Evolutionary conservation across 768 basidiomycete species (phyloP).

Genomic region (Mycena pura): DNA sequence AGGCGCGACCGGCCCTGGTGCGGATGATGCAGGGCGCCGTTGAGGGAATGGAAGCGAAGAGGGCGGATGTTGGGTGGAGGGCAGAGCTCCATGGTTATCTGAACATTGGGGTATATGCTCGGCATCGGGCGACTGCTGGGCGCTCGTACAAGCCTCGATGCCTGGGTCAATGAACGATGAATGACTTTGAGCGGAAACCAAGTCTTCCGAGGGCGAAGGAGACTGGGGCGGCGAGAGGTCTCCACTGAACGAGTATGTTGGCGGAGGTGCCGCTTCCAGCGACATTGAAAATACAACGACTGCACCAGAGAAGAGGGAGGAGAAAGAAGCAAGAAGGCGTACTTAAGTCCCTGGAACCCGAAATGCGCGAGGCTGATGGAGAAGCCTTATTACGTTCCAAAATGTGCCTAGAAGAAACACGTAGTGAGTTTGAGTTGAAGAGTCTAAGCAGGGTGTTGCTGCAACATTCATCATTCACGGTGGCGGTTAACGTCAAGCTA

Average conservation of each 20-base stretch:
- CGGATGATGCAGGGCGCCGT: conserved; percentile 6
- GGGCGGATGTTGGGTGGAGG: neutral
- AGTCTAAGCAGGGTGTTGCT: no score
- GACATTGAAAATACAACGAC: no score
- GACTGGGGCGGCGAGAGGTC: conserved; percentile 11
- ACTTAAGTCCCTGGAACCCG: neutral
- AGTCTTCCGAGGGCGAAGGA: conserved; percentile 17
- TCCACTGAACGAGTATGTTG: conserved; percentile 21
- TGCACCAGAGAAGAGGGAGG: no score
- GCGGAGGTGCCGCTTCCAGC: conserved; percentile 17
- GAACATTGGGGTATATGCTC: neutral
- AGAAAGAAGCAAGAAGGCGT: conserved; percentile 1
- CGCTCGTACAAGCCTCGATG: neutral
- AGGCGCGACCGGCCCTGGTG: neutral
- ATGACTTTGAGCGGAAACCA: conserved; percentile 17
- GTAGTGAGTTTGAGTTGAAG: neutral
- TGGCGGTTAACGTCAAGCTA: no score
- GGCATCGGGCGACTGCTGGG: neutral
- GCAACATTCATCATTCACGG: no score
- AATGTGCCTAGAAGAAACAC: neutral
- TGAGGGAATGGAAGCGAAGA: conserved; percentile 8
- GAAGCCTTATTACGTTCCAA: conserved; percentile 19
- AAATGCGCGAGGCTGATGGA: conserved; percentile 25
- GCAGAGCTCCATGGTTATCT: neutral
- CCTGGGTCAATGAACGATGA: neutral